Base-by-base conservation (phyloP, 257 asterid genomes). In the Coffea eugenioides region DNA sequence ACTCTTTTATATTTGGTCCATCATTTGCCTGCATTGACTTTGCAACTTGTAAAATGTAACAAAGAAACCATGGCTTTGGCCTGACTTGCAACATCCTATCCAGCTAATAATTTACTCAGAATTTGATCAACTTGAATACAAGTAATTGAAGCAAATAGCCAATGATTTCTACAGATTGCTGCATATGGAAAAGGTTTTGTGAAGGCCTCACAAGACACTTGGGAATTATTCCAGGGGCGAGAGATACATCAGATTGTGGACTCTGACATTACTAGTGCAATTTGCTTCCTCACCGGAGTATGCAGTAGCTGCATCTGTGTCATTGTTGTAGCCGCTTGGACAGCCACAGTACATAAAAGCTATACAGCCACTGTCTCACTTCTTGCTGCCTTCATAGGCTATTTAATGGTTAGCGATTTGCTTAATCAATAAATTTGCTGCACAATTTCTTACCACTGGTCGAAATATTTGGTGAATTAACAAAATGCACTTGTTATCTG, bases 301-400 rank as follows among this genome's bases (percentile, higher is more conserved):
- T 94, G 97, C 91, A 96, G 97, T 34, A 97, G 97, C 80, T 87
- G 97, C 1, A 89, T 96, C 67, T 96, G 99, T 80, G 92, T 91
- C 6, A 96, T 96, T 27, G 95, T 88, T 6, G 94, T 92, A 66
- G 90, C 94, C 0, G 89, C 97, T 23, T 96, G 99, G 99, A 91
- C 99, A 4, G 67, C 80, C 88, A 69, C 94, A 36, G 91, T 91
- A 57, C 89, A 94, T 84, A 81, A 80, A 0, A 89, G 90, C 87
- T 94, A 91, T 93, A 88, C 89, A 0, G 97, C 92, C 25, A 89
- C 97, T 65, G 84, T 92, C 31, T 84, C 99, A 0, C 87, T 88
- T 67, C 87, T 96, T 12, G 89, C 99, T 31, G 95, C 92, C 85
- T 92, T 85, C 90, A 87, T 96, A 68, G 99, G 98, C 54, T 96